Percentiles rank a stretch among this genome's conserved stretches.
phyloP scores from a whole-genome alignment of 2,329 filamentous ascomycete genomes.

The Westerdykella aurantiaca region DNA sequence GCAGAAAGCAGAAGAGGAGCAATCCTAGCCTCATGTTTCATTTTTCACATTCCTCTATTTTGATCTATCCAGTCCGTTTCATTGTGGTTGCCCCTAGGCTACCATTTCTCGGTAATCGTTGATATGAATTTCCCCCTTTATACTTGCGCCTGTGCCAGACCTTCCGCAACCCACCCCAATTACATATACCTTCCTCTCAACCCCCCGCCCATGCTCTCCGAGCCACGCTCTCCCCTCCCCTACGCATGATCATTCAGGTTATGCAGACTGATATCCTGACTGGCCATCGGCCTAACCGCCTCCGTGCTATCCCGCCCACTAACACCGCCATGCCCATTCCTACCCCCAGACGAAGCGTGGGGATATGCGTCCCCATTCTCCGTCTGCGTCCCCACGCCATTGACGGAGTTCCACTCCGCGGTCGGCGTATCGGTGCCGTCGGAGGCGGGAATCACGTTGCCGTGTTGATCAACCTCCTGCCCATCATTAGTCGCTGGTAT shows the following conservation, averaged over 20 bases:
- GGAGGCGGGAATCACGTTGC: constrained; percentile 51
- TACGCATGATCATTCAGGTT: constrained; percentile 44
- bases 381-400: constrained; percentile 11
- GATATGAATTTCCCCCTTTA: too few relatives aligned
- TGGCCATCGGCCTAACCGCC: not conserved
- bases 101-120: too few relatives aligned
- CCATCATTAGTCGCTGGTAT: constrained; percentile 5
- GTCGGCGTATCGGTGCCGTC: constrained; percentile 17
- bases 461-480: constrained; percentile 48
- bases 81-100: too few relatives aligned
- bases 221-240: not conserved
- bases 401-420: constrained; percentile 21
- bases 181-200: too few relatives aligned
- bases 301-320: constrained; percentile 38
- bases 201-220: too few relatives aligned
- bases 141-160: too few relatives aligned
- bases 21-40: too few relatives aligned
- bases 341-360: constrained; percentile 17
- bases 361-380: constrained; percentile 11
- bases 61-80: too few relatives aligned
- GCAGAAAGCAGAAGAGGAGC: too few relatives aligned
- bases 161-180: too few relatives aligned
- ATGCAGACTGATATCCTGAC: constrained; percentile 58
- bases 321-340: constrained; percentile 35
- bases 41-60: too few relatives aligned